Percentiles rank a stretch among this genome's conserved stretches.
These are phyloP conservation scores for Daldinia childiae DNA, from an alignment of 495 filamentous ascomycete species.

Conservation along the genomic window DNA sequence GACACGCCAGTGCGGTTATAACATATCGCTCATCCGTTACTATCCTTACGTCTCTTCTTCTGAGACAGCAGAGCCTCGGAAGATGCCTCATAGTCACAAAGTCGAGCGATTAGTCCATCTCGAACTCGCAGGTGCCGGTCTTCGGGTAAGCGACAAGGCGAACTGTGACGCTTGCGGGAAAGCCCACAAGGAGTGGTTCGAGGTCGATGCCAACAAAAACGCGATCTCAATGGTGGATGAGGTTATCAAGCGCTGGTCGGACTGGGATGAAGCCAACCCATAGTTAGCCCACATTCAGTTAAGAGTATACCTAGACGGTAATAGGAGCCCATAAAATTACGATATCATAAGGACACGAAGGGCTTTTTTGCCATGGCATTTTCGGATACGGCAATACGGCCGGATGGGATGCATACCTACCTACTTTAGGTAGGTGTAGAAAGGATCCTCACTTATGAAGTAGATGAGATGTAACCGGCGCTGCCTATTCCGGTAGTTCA, in stretches of 20 bases:
- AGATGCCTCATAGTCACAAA: conserved; percentile 85
- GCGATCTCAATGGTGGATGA: conserved; percentile 82
- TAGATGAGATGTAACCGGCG: conserved; percentile 11
- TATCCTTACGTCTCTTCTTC: conserved; percentile 82
- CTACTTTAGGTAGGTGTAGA: conserved; percentile 11
- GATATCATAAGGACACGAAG: conserved; percentile 17
- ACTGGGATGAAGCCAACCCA: conserved; percentile 67
- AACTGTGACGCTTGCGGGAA: conserved; percentile 82
- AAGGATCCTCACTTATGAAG: conserved; percentile 7
- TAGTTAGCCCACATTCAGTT: not conserved
- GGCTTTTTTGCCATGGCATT: not conserved
- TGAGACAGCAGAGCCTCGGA: conserved; percentile 57
- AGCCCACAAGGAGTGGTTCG: conserved; percentile 96
- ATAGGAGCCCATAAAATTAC: conserved; percentile 8
- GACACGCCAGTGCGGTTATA: conserved; percentile 89
- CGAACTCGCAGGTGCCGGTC: conserved; percentile 76
- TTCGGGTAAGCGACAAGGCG: conserved; percentile 63
- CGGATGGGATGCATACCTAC: conserved; percentile 5
- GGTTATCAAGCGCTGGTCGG: conserved; percentile 84
- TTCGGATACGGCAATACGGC: conserved; percentile 19
- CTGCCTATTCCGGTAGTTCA: conserved; percentile 23
- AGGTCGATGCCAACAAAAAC: conserved; percentile 77
- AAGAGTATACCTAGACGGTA: not conserved
- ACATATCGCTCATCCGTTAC: conserved; percentile 84
- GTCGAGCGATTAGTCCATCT: conserved; percentile 92